Percentiles rank a stretch among this genome's conserved stretches.
phyloP scores from a whole-genome alignment of 2,329 filamentous ascomycete species.

The Rhinocladiella similis region DNA sequence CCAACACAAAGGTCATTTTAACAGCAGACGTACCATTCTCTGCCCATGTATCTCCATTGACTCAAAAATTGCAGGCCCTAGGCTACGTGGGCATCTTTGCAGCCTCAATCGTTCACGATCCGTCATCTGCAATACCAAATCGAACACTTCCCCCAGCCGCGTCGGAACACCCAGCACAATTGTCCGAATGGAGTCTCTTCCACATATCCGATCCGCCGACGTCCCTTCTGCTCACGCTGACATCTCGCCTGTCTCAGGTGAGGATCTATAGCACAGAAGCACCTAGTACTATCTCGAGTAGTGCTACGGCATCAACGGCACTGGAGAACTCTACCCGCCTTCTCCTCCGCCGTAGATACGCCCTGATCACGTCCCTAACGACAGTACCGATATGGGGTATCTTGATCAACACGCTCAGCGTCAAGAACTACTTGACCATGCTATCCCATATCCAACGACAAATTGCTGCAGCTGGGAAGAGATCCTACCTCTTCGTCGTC shows the following conservation, averaged over 20 bases:
- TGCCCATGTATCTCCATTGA: constrained; percentile 66
- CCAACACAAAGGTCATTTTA: constrained; percentile 66
- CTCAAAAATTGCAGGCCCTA: constrained; percentile 51
- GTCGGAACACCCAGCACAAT: constrained; percentile 44
- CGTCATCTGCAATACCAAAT: constrained; percentile 80
- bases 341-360: constrained; percentile 80
- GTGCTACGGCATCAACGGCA: constrained; percentile 29
- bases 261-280: constrained; percentile 80
- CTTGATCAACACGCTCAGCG: constrained; percentile 90
- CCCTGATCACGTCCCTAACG: constrained; percentile 75
- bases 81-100: constrained; percentile 73
- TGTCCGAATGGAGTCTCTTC: constrained; percentile 74
- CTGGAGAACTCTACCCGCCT: constrained; percentile 54
- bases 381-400: constrained; percentile 88
- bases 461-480: constrained; percentile 82
- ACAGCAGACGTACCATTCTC: constrained; percentile 90
- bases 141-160: constrained; percentile 63
- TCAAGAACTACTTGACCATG: constrained; percentile 83
- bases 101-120: constrained; percentile 74
- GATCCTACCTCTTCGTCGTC: constrained; percentile 93
- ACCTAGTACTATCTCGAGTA: constrained; percentile 41
- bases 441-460: constrained; percentile 70
- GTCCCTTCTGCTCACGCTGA: constrained; percentile 81
- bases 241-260: constrained; percentile 75
- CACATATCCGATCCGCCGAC: constrained; percentile 80